Conservation (phyloP, 768 basidiomycete species). For the Hysterangium stoloniferum region DNA sequence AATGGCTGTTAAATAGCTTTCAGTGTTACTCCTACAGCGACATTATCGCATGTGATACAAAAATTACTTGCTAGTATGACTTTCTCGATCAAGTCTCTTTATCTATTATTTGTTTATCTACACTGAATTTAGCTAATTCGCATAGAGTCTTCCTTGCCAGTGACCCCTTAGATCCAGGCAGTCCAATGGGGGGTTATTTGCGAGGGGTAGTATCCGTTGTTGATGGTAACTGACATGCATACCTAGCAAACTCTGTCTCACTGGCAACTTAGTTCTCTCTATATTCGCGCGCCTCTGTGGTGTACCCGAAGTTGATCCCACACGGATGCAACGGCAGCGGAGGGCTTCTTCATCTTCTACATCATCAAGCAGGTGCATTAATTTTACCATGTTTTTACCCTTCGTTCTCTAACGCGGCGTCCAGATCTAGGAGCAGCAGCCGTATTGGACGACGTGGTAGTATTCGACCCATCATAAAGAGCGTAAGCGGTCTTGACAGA, state of each 20-base stretch:
- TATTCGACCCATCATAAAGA: neutral
- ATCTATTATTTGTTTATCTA: neutral
- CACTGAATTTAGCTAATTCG: conserved; percentile 48
- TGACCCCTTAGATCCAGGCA: conserved; percentile 34
- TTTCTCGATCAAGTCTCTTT: conserved; percentile 13
- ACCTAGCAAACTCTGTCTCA: conserved; percentile 2
- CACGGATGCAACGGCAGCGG: conserved; percentile 70
- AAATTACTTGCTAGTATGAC: conserved; percentile 79
- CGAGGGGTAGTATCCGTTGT: conserved; percentile 73
- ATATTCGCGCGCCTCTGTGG: conserved; percentile 71
- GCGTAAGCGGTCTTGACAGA: neutral
- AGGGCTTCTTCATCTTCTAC: conserved; percentile 65
- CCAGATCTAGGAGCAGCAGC: neutral
- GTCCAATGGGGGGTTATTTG: conserved; percentile 13
- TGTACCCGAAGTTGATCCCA: conserved; percentile 68
- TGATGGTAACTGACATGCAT: conserved; percentile 57
- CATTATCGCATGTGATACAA: conserved; percentile 64
- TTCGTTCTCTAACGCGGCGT: neutral
- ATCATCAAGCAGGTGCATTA: neutral
- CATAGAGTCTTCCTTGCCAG: conserved; percentile 74
- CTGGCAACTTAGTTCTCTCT: conserved; percentile 51
- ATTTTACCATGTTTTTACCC: neutral
- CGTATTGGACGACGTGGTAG: neutral
- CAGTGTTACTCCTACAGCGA: conserved; percentile 57
- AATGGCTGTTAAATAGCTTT: conserved; percentile 43